A percentile compares a stretch with the other conserved stretches of the same genome.
phyloP scores from a whole-genome alignment of 2,329 filamentous ascomycete genomes.

The Dendryphion nanum region DNA sequence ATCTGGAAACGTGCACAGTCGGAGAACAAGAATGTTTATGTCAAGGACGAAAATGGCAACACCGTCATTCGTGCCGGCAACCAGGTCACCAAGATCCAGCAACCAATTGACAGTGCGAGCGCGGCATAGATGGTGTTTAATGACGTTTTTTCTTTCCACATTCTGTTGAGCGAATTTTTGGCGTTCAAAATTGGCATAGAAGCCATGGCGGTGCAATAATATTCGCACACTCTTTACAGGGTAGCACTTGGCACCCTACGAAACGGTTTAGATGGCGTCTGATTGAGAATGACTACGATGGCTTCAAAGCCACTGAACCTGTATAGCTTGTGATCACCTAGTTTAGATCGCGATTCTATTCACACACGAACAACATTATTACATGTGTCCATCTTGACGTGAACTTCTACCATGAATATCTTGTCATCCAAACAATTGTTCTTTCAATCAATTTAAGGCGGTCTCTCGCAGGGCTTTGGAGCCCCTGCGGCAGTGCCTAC shows the following conservation, averaged over 20 bases:
- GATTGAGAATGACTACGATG: constrained; percentile 17
- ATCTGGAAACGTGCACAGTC: constrained; percentile 45
- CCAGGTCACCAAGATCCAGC: constrained; percentile 79
- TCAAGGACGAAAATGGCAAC: constrained; percentile 77
- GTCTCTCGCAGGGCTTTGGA: no score
- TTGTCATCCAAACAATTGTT: no score
- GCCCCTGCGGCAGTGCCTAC: no score
- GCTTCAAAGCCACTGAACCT: constrained; percentile 13
- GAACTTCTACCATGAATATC: no score
- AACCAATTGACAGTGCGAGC: constrained; percentile 79
- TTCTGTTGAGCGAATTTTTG: constrained; percentile 25
- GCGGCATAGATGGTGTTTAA: constrained; percentile 60
- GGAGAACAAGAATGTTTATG: constrained; percentile 68
- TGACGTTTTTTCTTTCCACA: constrained; percentile 11
- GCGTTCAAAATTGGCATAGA: constrained; percentile 24
- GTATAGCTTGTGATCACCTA: no score
- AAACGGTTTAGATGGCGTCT: constrained; percentile 28
- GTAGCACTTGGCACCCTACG: constrained; percentile 12
- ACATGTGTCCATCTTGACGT: no score
- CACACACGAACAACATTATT: no score
- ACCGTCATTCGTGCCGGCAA: constrained; percentile 82
- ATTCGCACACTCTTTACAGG: no score
- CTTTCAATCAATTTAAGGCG: no score
- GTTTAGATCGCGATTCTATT: no score
- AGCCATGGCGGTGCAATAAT: constrained; percentile 2